Base-by-base conservation (phyloP, 1,284 basidiomycete genomes). In the Acaromyces ingoldii region DNA sequence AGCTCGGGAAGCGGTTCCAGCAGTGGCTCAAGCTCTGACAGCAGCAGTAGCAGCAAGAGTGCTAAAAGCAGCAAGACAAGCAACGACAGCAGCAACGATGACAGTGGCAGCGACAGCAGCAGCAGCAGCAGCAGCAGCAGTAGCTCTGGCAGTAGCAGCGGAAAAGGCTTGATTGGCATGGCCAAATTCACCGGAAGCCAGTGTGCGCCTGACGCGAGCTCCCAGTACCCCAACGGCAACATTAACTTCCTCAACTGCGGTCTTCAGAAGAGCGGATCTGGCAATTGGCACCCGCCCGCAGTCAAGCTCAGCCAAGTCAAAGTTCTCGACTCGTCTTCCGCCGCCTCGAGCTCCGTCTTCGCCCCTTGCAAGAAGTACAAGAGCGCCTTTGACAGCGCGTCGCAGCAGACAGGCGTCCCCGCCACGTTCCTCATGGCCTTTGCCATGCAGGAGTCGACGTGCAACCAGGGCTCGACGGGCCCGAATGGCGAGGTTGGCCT, bases 201-300 rank as follows among this genome's bases (percentile, higher is more conserved):
- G 10, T n/a, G 26, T 2, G 19, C 28, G 15, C 43, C 53, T 11
- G 22, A 48, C 25, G 64, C 64, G 43, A 57, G 53, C 46, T 45
- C 51, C 30, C 6, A 51, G 7, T 46, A 53, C 36, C 66, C 66
- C 56, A 69, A 69, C 56, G 66, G 66, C 21, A 52, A 57, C 4
- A 57, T 63, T 22, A 37, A 24, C 30, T 69, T 62, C 58, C 62
- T 69, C 53, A 65, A 64, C 64, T 69, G 66, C 49, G 66, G 66
- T 46, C 24, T 69, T 39, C 49, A 41, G 34, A 45, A 55, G 6
- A 39, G 51, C 17, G 54, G 58, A 6, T 37, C 54, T 13, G 50
- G 57, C 26, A 57, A 57, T 1, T 69, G 66, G 66, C 59, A 55
- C 24, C 63, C 66, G 17, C 64, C 66, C 26, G 44, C 60, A 19